Evolutionary conservation across 805 yeast genomes (phyloP).

Genomic region (Komagataella mondaviorum): DNA sequence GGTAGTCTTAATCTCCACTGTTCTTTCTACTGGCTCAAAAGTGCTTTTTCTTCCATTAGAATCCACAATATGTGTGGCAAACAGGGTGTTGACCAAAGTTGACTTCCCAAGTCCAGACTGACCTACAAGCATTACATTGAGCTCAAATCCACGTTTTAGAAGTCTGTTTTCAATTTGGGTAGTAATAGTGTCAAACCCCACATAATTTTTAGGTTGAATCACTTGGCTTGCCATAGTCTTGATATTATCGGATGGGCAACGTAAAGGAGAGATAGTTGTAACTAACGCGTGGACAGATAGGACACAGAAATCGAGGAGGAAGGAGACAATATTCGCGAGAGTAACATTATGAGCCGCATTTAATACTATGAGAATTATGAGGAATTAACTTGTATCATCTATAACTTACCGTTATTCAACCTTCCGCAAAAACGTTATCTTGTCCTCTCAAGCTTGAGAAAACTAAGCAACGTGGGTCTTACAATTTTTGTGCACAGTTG

Average conservation of each 20-base stretch:
- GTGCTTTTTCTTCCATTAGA: conserved; percentile 60
- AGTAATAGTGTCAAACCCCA: conserved; percentile 95
- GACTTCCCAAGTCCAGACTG: conserved; percentile 91
- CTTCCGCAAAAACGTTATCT: too few species aligned
- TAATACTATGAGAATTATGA: background rate
- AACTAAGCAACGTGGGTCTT: too few species aligned
- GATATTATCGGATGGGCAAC: background rate
- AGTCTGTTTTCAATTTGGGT: conserved; percentile 88
- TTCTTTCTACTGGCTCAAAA: conserved; percentile 66
- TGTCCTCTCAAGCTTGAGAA: too few species aligned
- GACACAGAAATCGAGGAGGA: background rate
- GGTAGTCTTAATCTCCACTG: conserved; percentile 70
- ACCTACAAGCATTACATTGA: conserved; percentile 90
- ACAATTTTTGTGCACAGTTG: too few species aligned
- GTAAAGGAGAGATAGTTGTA: background rate
- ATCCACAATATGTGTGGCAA: conserved; percentile 66
- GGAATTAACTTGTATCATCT: too few species aligned
- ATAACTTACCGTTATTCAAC: too few species aligned
- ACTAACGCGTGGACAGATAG: background rate
- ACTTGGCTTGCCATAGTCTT: background rate
- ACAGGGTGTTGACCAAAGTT: conserved; percentile 81
- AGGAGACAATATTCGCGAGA: background rate
- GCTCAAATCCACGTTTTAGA: conserved; percentile 85
- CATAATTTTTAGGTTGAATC: conserved; percentile 60
- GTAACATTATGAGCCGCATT: background rate